A percentile compares a stretch with the other conserved stretches of the same genome.
phyloP scores from a whole-genome alignment of 805 yeast genomes.

The Alloascoidea africana region DNA sequence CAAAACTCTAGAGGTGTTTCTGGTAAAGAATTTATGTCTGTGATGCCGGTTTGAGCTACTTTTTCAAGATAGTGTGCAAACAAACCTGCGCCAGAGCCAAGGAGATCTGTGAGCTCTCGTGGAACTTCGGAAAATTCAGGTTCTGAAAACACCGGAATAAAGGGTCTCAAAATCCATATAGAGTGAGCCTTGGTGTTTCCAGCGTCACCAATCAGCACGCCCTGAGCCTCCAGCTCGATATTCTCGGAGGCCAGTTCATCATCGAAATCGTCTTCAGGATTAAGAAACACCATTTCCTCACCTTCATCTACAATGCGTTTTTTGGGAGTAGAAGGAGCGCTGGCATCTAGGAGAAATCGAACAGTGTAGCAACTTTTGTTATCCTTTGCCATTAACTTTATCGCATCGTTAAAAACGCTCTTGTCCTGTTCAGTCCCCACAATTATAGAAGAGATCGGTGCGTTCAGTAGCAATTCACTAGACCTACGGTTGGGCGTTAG shows the following conservation, averaged over 20 bases:
- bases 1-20: conserved; percentile 76
- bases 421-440: conserved; percentile 51
- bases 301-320: too few relatives aligned
- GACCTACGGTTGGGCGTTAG: conserved; percentile 34
- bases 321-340: conserved; percentile 3
- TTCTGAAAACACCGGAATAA: conserved; percentile 43
- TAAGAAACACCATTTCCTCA: too few relatives aligned
- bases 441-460: conserved; percentile 48
- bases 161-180: conserved; percentile 87
- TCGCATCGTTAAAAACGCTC: conserved; percentile 56
- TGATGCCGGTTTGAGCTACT: conserved; percentile 46
- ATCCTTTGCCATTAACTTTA: conserved; percentile 52
- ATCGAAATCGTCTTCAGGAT: conserved; percentile 6
- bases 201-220: conserved; percentile 61
- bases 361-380: conserved; percentile 72
- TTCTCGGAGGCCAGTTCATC: background rate
- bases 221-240: conserved; percentile 79
- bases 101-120: conserved; percentile 43
- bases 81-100: conserved; percentile 84
- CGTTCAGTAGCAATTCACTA: conserved; percentile 31
- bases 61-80: conserved; percentile 59
- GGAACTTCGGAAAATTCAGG: conserved; percentile 57
- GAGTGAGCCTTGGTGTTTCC: conserved; percentile 48
- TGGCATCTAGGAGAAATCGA: conserved; percentile 35
- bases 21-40: conserved; percentile 35